phyloP scores from a whole-genome alignment of 441 rosid genomes.

The Brassica hybrid region DNA sequence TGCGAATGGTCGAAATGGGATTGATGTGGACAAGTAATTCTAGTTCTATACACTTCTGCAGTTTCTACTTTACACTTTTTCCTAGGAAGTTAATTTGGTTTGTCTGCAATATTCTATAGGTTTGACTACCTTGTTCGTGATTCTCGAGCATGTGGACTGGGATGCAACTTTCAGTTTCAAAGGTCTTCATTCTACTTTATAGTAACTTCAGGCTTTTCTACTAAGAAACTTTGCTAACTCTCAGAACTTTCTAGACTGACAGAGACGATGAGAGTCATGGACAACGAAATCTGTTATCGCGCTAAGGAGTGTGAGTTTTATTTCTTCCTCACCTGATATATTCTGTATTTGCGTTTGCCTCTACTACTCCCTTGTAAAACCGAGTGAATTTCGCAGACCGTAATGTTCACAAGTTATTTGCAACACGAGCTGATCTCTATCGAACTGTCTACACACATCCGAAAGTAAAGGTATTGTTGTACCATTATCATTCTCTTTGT shows the following conservation, averaged over 20 bases:
- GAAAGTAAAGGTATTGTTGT: slow-evolving; percentile 78
- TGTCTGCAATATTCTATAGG: slow-evolving; percentile 46
- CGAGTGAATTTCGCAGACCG: slow-evolving; percentile 63
- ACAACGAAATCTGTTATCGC: slow-evolving; percentile 87
- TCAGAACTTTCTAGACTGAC: slow-evolving; percentile 64
- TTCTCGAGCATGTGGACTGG: slow-evolving; percentile 90
- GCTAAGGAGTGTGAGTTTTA: slow-evolving; percentile 85
- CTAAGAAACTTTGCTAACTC: slow-evolving; percentile 25
- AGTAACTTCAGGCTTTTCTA: slow-evolving; percentile 8
- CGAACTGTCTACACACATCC: slow-evolving; percentile 91
- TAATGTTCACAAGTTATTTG: slow-evolving; percentile 76
- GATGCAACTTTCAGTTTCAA: slow-evolving; percentile 80
- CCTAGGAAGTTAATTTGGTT: background rate
- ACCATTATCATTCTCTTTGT: slow-evolving; percentile 16
- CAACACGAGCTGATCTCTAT: slow-evolving; percentile 92
- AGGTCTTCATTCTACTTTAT: slow-evolving; percentile 56
- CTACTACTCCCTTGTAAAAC: slow-evolving; percentile 7
- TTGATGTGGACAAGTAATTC: slow-evolving; percentile 91
- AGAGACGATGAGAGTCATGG: slow-evolving; percentile 90
- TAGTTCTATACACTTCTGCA: slow-evolving; percentile 27
- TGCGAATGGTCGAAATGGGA: slow-evolving; percentile 97
- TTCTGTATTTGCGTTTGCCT: slow-evolving; percentile 18
- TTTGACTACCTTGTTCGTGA: slow-evolving; percentile 97
- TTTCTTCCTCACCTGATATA: slow-evolving; percentile 14
- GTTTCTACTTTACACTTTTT: slow-evolving; percentile 21